Conservation (phyloP, 1,284 basidiomycete species). For the Laetiporus sulphureus region DNA sequence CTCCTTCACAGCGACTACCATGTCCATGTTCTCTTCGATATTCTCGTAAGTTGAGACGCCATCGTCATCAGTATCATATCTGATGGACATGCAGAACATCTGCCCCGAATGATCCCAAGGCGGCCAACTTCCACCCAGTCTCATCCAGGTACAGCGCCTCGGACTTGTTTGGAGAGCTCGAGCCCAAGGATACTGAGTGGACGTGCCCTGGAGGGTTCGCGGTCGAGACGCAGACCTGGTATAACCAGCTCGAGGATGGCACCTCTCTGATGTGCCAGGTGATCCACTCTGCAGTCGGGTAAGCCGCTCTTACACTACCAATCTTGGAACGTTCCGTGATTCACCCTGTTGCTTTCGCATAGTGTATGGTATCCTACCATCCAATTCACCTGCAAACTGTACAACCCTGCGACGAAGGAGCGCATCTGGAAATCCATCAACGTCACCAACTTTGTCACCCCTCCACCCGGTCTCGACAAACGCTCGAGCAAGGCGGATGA, state of each 20-base stretch:
- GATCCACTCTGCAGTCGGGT: conserved; percentile 95
- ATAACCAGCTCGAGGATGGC: conserved; percentile 82
- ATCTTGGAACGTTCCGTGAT: conserved; percentile 1
- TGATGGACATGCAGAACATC: conserved; percentile 34
- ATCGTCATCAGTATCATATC: not conserved
- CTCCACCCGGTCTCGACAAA: conserved; percentile 74
- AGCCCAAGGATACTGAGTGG: conserved; percentile 77
- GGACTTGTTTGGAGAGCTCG: conserved; percentile 67
- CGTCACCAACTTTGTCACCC: conserved; percentile 77
- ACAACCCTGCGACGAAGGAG: conserved; percentile 76
- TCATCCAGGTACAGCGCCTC: conserved; percentile 45
- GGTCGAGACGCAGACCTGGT: conserved; percentile 92
- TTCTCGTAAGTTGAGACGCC: conserved; percentile 52
- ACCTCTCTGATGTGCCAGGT: conserved; percentile 84
- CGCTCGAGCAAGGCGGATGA: conserved; percentile 87
- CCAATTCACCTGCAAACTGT: conserved; percentile 93
- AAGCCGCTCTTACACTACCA: conserved; percentile 30
- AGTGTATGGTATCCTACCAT: conserved; percentile 92
- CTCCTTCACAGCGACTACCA: conserved; percentile 21
- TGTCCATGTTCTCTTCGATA: conserved; percentile 72
- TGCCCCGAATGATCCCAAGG: conserved; percentile 50
- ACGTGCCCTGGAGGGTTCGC: conserved; percentile 79
- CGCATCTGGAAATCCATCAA: conserved; percentile 88
- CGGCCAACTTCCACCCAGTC: conserved; percentile 77
- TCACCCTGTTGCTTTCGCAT: not conserved